Evolutionary conservation across 208 protist genomes (phyloP).

Genomic region (Trypanosoma melophagium): DNA sequence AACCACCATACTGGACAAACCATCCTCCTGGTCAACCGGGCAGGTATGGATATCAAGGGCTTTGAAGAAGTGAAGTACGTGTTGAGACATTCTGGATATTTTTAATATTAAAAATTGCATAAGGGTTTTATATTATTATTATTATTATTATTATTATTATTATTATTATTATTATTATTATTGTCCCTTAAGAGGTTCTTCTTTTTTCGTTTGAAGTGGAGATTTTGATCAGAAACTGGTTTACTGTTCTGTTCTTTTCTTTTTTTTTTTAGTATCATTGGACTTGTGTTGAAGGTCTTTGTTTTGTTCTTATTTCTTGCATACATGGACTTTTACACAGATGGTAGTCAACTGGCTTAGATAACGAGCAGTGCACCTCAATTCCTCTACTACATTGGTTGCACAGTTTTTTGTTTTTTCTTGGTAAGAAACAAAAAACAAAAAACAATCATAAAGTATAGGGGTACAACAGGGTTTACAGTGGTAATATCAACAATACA

Average conservation of each 20-base stretch:
- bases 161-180: slow-evolving; percentile 5
- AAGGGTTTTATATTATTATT: slow-evolving; percentile 13
- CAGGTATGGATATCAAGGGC: too few relatives aligned
- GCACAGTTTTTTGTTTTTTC: neutral
- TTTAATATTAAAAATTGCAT: neutral
- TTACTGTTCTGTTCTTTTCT: neutral
- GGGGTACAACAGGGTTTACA: too few relatives aligned
- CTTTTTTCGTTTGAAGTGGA: slow-evolving; percentile 1
- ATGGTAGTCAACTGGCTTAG: too few relatives aligned
- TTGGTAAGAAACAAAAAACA: neutral
- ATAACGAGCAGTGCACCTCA: too few relatives aligned
- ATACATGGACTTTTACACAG: too few relatives aligned
- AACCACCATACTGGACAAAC: neutral
- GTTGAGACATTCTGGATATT: neutral
- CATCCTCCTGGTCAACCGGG: neutral
- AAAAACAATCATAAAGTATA: slow-evolving; percentile 1
- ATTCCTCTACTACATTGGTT: too few relatives aligned
- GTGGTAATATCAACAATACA: too few relatives aligned
- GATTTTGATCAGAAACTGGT: too few relatives aligned
- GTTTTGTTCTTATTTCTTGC: neutral
- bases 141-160: slow-evolving; percentile 9
- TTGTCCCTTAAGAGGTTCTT: too few relatives aligned
- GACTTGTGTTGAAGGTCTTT: neutral
- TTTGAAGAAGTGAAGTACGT: neutral
- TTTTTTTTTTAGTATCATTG: neutral